Percentiles rank a stretch among this genome's conserved stretches.
Conservation (phyloP, 2,329 filamentous ascomycete genomes). For the Diplodia mutila region DNA sequence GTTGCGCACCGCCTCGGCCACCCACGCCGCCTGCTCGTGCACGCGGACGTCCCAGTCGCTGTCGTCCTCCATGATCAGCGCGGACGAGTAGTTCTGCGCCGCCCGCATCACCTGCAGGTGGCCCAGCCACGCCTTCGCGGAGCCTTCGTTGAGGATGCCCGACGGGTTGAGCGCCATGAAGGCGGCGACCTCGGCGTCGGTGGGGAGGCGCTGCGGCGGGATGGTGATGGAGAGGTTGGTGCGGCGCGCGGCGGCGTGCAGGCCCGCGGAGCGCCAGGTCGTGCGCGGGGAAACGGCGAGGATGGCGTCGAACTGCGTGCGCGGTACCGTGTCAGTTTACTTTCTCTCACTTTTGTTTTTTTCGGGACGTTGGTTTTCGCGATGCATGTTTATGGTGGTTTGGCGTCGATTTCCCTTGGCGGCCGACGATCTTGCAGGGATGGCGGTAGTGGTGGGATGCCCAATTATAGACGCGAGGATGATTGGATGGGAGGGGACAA, state of each 20-base stretch:
- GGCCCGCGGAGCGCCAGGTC: constrained; percentile 27
- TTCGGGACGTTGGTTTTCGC: not conserved
- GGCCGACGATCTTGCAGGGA: not conserved
- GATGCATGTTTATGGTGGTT: not conserved
- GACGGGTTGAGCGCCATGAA: not conserved
- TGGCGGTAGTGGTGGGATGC: not conserved
- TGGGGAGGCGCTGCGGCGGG: constrained; percentile 15
- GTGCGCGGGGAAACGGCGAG: constrained; percentile 21
- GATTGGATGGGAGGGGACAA: not conserved
- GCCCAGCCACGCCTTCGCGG: constrained; percentile 26
- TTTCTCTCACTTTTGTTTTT: not conserved
- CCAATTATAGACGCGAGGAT: no score
- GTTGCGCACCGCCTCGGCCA: constrained; percentile 13
- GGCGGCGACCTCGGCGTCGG: not conserved
- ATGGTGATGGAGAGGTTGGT: constrained; percentile 26
- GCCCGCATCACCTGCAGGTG: constrained; percentile 27
- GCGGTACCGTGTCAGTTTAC: not conserved
- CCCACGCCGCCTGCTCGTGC: constrained; percentile 13
- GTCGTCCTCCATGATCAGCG: constrained; percentile 28
- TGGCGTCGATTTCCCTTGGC: not conserved
- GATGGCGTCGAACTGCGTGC: constrained; percentile 26
- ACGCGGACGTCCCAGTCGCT: constrained; percentile 27
- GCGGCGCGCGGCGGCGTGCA: constrained; percentile 24
- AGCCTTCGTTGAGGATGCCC: constrained; percentile 10
- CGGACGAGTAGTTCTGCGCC: constrained; percentile 9